phyloP scores from a whole-genome alignment of 805 yeast species.

The Myxozyma nipponensis region DNA sequence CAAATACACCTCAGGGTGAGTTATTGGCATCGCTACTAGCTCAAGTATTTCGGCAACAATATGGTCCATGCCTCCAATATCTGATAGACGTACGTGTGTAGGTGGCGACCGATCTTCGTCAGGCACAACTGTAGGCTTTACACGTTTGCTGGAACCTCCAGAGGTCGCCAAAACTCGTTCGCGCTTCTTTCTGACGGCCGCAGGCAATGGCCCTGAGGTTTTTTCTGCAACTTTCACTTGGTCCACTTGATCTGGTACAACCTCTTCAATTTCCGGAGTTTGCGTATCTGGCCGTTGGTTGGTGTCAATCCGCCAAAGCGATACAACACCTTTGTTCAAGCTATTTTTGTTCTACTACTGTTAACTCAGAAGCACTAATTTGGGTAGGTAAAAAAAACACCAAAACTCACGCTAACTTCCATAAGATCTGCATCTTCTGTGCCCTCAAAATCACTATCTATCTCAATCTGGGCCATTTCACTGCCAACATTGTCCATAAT shows the following conservation, averaged over 20 bases:
- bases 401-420: conserved; percentile 46
- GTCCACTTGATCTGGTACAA: not conserved
- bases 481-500: conserved; percentile 31
- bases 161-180: conserved; percentile 30
- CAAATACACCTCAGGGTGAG: conserved; percentile 86
- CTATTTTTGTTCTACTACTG: conserved; percentile 49
- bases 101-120: conserved; percentile 51
- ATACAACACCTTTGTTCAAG: conserved; percentile 72
- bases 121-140: conserved; percentile 47
- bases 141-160: conserved; percentile 48
- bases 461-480: conserved; percentile 26
- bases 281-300: conserved; percentile 15
- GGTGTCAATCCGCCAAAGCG: conserved; percentile 51
- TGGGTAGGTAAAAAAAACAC: not conserved
- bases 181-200: conserved; percentile 29
- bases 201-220: not conserved
- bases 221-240: not conserved
- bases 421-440: conserved; percentile 50
- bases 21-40: conserved; percentile 82
- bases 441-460: conserved; percentile 42
- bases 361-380: not conserved
- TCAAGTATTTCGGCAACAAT: conserved; percentile 86
- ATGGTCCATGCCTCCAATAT: conserved; percentile 85
- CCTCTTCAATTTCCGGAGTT: not conserved
- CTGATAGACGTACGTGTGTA: conserved; percentile 62